Evolutionary conservation across 108 stramenopile species (phyloP).

Genomic region (Nitzschia sp.): DNA sequence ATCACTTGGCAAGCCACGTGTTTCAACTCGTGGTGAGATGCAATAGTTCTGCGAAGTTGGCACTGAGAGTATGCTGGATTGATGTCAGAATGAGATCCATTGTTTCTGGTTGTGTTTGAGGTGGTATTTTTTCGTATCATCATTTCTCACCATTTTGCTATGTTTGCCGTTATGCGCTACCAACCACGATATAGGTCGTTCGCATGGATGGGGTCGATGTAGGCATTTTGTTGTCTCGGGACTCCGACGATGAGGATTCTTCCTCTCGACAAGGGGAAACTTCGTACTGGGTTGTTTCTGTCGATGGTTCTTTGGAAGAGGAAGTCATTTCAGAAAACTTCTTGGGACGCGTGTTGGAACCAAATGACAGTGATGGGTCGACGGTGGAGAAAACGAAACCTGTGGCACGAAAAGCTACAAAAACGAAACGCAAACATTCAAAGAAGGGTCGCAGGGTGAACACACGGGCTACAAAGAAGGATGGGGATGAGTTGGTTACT

Average conservation of each 20-base stretch:
- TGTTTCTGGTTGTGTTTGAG: background rate
- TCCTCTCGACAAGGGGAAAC: background rate
- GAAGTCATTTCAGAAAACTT: conserved; percentile 24
- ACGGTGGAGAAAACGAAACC: conserved; percentile 5
- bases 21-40: no score
- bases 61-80: no score
- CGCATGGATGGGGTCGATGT: conserved; percentile 23
- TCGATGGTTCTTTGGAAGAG: conserved; percentile 23
- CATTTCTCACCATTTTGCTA: background rate
- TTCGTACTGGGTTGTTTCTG: conserved; percentile 27
- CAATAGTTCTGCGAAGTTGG: no score
- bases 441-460: background rate
- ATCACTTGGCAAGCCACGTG: background rate
- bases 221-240: conserved; percentile 19
- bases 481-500: conserved; percentile 1
- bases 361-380: conserved; percentile 11
- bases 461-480: conserved; percentile 3
- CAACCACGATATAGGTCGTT: conserved; percentile 15
- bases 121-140: background rate
- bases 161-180: background rate
- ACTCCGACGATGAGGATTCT: conserved; percentile 9
- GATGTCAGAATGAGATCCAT: no score
- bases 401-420: conserved; percentile 3
- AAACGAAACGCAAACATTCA: conserved; percentile 8
- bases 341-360: conserved; percentile 29